Base-by-base conservation (phyloP, 208 protist genomes). In the Lotmaria passim region DNA sequence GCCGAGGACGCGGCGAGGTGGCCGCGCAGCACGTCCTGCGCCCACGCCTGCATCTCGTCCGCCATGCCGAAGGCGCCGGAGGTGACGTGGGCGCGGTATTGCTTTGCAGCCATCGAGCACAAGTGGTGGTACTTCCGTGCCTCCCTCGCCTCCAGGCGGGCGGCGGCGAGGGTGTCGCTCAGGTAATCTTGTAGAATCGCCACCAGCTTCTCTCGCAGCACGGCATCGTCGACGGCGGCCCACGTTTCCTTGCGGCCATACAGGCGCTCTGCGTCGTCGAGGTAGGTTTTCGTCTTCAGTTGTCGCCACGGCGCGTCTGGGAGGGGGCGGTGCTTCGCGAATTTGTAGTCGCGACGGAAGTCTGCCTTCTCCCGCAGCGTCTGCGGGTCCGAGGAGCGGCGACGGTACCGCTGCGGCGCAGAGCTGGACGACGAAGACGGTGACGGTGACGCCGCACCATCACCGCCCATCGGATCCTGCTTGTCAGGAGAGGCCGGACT, bases 221-320 rank as follows among this genome's bases (percentile, higher is more conserved):
- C 77, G 24, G 77, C 71, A 48, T 94, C 86, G 44, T 84, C 64
- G 6, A 89, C 77, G 10, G 56, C 59, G 62, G 83, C 74, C 89
- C 92, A 96, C 36, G 73, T 88, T 36, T 96, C 89, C 56, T 94
- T 96, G 19, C 92, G 74, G 17, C 92, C 92, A 73, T 95, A 93
- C 34, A 95, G 73, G 5, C 92, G 85, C 75, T 96, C 92, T 7
- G 92, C 92, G 62, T 96, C 92, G 62, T 96, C 92, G 47, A 96
- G 74, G 74, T 96, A 96, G 23, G 87, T 93, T 59, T 81, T 75
- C 34, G 69, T 65, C 61, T 89, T 90, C 33, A 81, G 57, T 58
- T 90, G 78, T 11, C 85, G 75, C 89, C 92, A 96, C 61, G 89
- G 89, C 17, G 73, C 79, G 46, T 88, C 85, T 30, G 83, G 85